Base-by-base conservation (phyloP, 164 flowering plant genomes). In the Cinnamomum micranthum region DNA sequence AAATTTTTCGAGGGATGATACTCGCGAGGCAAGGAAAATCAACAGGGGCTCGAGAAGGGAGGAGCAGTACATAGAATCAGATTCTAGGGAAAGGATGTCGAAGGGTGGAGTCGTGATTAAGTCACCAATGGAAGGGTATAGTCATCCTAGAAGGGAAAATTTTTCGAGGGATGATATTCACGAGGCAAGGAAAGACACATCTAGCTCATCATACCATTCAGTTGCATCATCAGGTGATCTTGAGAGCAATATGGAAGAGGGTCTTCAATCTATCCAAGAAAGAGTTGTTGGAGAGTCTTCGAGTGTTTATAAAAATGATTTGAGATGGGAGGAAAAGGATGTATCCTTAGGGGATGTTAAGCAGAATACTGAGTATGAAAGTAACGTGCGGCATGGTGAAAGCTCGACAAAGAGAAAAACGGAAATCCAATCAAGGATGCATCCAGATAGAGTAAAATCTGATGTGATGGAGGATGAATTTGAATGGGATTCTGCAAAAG, bases 121-220 rank as follows among this genome's bases (percentile, higher is more conserved):
- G 4, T 55, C 60, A 4, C 5, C 20, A 20, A 20, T 55, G 60
- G n/a, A 55, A 55, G 60, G 60, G 60, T 15, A 20, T 15, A 41
- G 47, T 4, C 47, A 11, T 10, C 19, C 59, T 33, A 70, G 41
- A 73, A 71, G 41, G 17, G 72, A 68, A 20, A 71, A 31, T 31
- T 60, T 52, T 50, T n/a, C 24, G 27, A 58, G 73, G 33, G 60
- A 59, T 15, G 52, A 68, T 67, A 27, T 13, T 70, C 50, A 7
- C 9, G 62, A 78, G 81, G 33, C 71, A 65, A 87, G 85, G 77
- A 88, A 70, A 78, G 85, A 74, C 23, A 86, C 85, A 20, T 90
- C 94, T 68, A 82, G 87, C 72, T 87, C 97, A 4, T 91, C 95
- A 10, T 89, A 84, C 80, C 87, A 88, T 79, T 88, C 93, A 1